Base-by-base conservation (phyloP, 2,329 filamentous ascomycete species). In the Tolypocladium album region DNA sequence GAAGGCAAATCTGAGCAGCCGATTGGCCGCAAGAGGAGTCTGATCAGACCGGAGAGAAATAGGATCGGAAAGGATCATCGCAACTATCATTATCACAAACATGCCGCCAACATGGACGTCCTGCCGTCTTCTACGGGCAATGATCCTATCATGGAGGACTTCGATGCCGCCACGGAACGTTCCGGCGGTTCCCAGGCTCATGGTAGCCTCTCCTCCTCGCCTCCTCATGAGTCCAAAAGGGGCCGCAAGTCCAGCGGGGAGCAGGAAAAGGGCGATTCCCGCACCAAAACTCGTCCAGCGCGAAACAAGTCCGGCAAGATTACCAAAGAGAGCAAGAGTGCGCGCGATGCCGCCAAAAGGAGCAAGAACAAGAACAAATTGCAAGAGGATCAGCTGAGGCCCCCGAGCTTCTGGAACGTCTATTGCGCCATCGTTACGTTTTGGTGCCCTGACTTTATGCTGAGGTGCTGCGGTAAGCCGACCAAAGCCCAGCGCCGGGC, bases 391-490 rank as follows among this genome's bases (percentile, higher is more conserved):
- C 84, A 85, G 60, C 81, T 90, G 57, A 84, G 86, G 2, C 90
- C 93, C 2, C 92, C 91, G 0, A 96, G 89, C 69, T 74, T 95
- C 43, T 99, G 94, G 94, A 95, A 92, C 68, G 87, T 95, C 4
- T 99, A 99, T 77, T 99, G 94, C 74, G 88, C 89, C 56, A 84
- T 96, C 64, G 77, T 99, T 65, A 99, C 94, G 0, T 97, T 97
- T 69, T 97, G 94, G 92, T 89, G 86, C 61, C 94, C 94, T 0
- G 88, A 92, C 70, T 89, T 93, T 63, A 75, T 97, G 36, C 79
- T 99, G 59, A 84, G 82, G 65, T 96, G 90, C 74, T 94, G 92
- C 69, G 92, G 92, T 45, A 95, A 89, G 80, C 85, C 86, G 9
- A 82, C 89, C 55, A 94, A 89, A 73, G 91, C 88, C 20, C 91